Percentiles rank a stretch among this genome's conserved stretches.
These are phyloP conservation scores for Globisporangium abappressorium DNA, from an alignment of 352 stramenopile genomes.

Conservation along the genomic window DNA sequence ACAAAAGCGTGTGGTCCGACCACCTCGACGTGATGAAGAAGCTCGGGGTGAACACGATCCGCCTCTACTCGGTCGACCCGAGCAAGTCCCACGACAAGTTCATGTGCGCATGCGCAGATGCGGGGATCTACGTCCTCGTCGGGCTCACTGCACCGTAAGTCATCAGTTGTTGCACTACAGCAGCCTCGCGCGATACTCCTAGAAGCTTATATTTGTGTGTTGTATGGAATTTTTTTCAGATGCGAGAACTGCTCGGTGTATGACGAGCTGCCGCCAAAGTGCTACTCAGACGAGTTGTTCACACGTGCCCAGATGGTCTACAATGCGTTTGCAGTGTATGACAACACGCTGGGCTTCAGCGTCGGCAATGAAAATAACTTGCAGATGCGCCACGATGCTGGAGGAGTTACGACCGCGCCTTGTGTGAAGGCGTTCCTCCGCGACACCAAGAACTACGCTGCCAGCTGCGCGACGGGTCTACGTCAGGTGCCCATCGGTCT, in stretches of 20 bases:
- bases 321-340: constrained; percentile 70
- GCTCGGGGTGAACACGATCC: constrained; percentile 62
- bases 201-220: background rate
- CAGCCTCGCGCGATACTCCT: background rate
- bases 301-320: constrained; percentile 61
- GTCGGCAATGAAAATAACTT: constrained; percentile 74
- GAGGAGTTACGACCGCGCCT: constrained; percentile 43
- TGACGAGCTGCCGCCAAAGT: constrained; percentile 38
- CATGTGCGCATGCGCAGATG: constrained; percentile 67
- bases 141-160: constrained; percentile 54
- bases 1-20: constrained; percentile 47
- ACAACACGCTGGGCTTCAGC: constrained; percentile 69
- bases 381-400: constrained; percentile 33
- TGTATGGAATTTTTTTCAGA: constrained; percentile 18
- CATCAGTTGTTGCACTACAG: background rate
- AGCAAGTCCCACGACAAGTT: constrained; percentile 68
- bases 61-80: constrained; percentile 64
- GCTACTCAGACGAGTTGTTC: constrained; percentile 52
- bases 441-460: constrained; percentile 50
- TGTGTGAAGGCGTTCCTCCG: constrained; percentile 73
- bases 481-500: constrained; percentile 69
- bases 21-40: constrained; percentile 54
- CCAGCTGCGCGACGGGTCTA: constrained; percentile 34
- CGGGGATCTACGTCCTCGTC: constrained; percentile 72
- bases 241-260: constrained; percentile 55